phyloP scores from a whole-genome alignment of 2,329 filamentous ascomycete species.

The Aspergillus sp. region DNA sequence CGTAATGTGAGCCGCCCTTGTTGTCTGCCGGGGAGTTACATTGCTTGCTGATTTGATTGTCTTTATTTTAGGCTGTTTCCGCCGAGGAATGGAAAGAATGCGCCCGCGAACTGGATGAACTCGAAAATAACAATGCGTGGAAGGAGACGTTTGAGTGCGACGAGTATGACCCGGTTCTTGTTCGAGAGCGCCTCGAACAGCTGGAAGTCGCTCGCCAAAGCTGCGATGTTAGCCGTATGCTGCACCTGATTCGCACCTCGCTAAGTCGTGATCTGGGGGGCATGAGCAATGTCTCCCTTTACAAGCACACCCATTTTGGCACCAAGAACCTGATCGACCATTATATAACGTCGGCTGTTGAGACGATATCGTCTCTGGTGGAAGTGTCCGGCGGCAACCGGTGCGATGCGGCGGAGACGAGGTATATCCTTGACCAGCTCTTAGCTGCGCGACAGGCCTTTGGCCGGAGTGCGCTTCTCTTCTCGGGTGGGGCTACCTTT shows the following conservation, averaged over 20 bases:
- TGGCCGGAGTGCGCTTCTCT: slow-evolving; percentile 76
- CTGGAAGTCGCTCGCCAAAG: slow-evolving; percentile 72
- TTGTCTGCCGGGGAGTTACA: neutral
- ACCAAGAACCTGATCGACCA: slow-evolving; percentile 84
- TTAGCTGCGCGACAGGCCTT: slow-evolving; percentile 75
- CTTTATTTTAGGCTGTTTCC: slow-evolving; percentile 58
- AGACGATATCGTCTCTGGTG: slow-evolving; percentile 71
- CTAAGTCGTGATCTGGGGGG: slow-evolving; percentile 78
- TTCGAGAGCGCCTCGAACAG: slow-evolving; percentile 68
- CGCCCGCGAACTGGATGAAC: slow-evolving; percentile 71
- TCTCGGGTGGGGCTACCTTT: slow-evolving; percentile 85
- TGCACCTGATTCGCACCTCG: slow-evolving; percentile 76
- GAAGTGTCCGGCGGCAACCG: slow-evolving; percentile 56
- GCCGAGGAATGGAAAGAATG: slow-evolving; percentile 72
- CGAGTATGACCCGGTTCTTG: slow-evolving; percentile 70
- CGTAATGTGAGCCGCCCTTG: slow-evolving; percentile 55
- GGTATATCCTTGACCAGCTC: slow-evolving; percentile 65
- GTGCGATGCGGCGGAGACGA: slow-evolving; percentile 57
- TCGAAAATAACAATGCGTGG: slow-evolving; percentile 82
- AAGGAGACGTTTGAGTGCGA: slow-evolving; percentile 66
- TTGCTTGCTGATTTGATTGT: slow-evolving; percentile 1
- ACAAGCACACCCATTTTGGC: slow-evolving; percentile 79
- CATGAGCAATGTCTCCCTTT: slow-evolving; percentile 80
- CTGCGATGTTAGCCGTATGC: slow-evolving; percentile 73
- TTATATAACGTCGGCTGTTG: slow-evolving; percentile 77